Evolutionary conservation across 1,139 yeast species (phyloP), one percentile per base, ranked within the genome.

Genomic region (Hyphopichia pseudoburtonii): DNA sequence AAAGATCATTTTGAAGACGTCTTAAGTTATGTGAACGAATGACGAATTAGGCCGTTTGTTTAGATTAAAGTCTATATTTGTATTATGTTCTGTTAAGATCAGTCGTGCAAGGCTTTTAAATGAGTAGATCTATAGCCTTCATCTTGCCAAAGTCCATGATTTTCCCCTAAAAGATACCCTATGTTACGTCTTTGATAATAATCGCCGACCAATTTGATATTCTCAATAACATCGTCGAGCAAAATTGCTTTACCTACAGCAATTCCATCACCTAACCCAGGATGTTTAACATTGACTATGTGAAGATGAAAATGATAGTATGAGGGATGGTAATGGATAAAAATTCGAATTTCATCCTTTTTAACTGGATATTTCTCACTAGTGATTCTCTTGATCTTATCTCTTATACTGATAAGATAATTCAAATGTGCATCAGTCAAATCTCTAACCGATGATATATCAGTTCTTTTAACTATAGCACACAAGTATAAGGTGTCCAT

Each of bases 271-370:
- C 89, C 92, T 34, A 83, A 56, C 1, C 95, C 95, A 1, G 82
- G 79, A 47, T 86, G 86, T 17, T 64, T 70, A 6, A 86, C 70
- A 50, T 84, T 85, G 17, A 89, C 95, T n/a, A 86, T 82, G 55
- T 92, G 98, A 26, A 92, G 73, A 57, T 92, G 98, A 68, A 92
- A 83, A 54, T 92, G 97, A 55, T 92, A 92, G 57, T 92, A 92
- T 0, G 96, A 86, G 0, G 99, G 99, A 45, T 90, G 97, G 58
- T 92, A 89, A 57, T 89, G 97, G 36, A 89, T 73, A 54, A 84
- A 90, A 1, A 88, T 58, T 43, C 95, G 75, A 48, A 90, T 58
- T 47, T 81, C 76, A 50, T 80, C 80, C 1, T 53, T 48, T 2
- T 33, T 44, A 4, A 70, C 34, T 0, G 49, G 54, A 33, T 76